phyloP scores from a whole-genome alignment of 371 early-diverging fungal species.

The Mucor mucedo region DNA sequence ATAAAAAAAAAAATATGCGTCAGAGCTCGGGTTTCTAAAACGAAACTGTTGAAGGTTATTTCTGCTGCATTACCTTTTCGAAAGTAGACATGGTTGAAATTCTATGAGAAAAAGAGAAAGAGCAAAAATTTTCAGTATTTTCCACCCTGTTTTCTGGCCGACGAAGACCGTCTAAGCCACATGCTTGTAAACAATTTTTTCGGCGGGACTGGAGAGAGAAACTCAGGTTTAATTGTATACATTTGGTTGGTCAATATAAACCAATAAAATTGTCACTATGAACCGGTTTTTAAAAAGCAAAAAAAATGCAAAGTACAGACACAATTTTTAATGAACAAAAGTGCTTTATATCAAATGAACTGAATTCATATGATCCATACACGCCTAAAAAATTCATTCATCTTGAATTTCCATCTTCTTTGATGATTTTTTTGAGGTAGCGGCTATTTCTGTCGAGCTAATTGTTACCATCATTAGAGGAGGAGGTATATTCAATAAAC shows the following conservation, averaged over 20 bases:
- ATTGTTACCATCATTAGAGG: conserved; percentile 11
- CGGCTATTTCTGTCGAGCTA: conserved; percentile 18
- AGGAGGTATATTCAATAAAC: conserved; percentile 18
- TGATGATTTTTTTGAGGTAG: conserved; percentile 17
- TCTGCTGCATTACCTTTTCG: conserved; percentile 20
- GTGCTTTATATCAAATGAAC: conserved; percentile 1
- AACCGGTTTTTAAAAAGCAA: no score
- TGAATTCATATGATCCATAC: conserved; percentile 1
- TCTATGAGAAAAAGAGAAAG: conserved; percentile 26
- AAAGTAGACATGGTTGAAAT: conserved; percentile 30
- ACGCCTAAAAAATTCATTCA: conserved; percentile 4
- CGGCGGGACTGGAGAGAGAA: no score
- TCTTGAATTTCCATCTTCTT: conserved; percentile 17
- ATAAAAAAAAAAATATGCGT: conserved; percentile 1
- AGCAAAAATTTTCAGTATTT: conserved; percentile 27
- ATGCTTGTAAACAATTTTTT: not conserved
- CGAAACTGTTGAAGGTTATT: not conserved
- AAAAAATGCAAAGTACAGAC: not conserved
- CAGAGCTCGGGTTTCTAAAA: not conserved
- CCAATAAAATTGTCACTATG: no score
- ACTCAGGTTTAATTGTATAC: no score
- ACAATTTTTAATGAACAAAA: conserved; percentile 1
- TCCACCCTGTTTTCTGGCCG: conserved; percentile 10
- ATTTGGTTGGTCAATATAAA: no score
- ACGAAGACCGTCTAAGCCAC: conserved; percentile 2